These are phyloP conservation scores for Aspergillus phoenicis DNA, from an alignment of 2,329 filamentous ascomycete genomes.

Conservation along the genomic window DNA sequence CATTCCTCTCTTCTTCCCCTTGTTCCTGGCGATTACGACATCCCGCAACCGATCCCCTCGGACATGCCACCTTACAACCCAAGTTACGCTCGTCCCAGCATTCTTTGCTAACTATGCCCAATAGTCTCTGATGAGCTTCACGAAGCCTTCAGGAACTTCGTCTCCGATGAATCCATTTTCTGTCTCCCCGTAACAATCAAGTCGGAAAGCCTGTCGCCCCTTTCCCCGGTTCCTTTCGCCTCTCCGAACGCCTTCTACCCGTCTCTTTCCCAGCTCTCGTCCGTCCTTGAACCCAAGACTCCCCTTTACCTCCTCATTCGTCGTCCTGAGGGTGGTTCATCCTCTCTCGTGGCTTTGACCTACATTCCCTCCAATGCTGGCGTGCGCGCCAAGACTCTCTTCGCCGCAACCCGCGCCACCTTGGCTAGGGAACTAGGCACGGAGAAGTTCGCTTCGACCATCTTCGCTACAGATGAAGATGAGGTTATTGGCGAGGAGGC, in stretches of 20 bases:
- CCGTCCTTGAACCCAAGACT: conserved; percentile 56
- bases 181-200: conserved; percentile 52
- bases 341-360: conserved; percentile 56
- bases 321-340: conserved; percentile 37
- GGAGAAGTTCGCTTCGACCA: conserved; percentile 60
- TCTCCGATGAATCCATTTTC: conserved; percentile 44
- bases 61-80: not conserved
- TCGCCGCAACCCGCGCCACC: conserved; percentile 64
- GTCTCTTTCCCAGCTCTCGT: conserved; percentile 52
- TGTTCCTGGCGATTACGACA: not conserved
- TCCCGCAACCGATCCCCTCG: conserved; percentile 1
- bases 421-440: conserved; percentile 62
- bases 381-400: conserved; percentile 67
- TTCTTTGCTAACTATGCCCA: not conserved
- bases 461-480: conserved; percentile 62
- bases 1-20: not conserved
- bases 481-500: conserved; percentile 59
- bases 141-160: conserved; percentile 49
- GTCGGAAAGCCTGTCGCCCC: conserved; percentile 47
- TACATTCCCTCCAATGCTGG: conserved; percentile 66
- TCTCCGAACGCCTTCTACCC: conserved; percentile 51
- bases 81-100: not conserved
- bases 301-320: conserved; percentile 66
- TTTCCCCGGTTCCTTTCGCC: conserved; percentile 44
- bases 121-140: conserved; percentile 51